phyloP scores from a whole-genome alignment of 345 rosid species.

The Streptanthus diversifolius region DNA sequence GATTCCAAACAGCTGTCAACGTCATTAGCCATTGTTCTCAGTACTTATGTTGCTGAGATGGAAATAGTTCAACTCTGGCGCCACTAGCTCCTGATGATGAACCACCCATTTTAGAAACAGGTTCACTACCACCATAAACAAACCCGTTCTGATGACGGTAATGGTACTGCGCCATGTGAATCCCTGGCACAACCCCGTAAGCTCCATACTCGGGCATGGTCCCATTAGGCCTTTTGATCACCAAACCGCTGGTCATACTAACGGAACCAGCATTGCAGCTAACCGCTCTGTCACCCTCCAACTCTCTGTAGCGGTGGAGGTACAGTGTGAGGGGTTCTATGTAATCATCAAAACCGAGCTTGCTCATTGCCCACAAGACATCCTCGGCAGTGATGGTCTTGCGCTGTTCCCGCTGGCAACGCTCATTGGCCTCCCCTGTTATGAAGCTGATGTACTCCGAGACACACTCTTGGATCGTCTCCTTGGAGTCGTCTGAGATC shows the following conservation, averaged over 20 bases:
- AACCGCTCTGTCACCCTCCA: conserved; percentile 61
- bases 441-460: conserved; percentile 97
- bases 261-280: conserved; percentile 25
- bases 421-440: conserved; percentile 95
- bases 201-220: conserved; percentile 41
- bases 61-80: conserved; percentile 27
- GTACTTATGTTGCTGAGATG: conserved; percentile 30
- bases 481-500: conserved; percentile 94
- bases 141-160: conserved; percentile 43
- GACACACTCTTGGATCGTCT: conserved; percentile 92
- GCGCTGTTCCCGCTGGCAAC: conserved; percentile 93
- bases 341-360: conserved; percentile 89
- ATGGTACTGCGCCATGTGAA: conserved; percentile 45
- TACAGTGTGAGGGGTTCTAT: conserved; percentile 70
- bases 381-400: conserved; percentile 96
- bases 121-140: conserved; percentile 21
- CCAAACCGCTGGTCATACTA: conserved; percentile 45
- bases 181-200: conserved; percentile 40
- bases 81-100: conserved; percentile 31
- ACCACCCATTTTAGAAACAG: conserved; percentile 21
- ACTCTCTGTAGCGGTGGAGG: conserved; percentile 75
- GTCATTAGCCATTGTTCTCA: conserved; percentile 21
- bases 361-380: conserved; percentile 89
- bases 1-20: not conserved
- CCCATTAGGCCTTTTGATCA: conserved; percentile 53